Base-by-base conservation (phyloP, 1,284 basidiomycete genomes). In the Ganoderma lucidum region DNA sequence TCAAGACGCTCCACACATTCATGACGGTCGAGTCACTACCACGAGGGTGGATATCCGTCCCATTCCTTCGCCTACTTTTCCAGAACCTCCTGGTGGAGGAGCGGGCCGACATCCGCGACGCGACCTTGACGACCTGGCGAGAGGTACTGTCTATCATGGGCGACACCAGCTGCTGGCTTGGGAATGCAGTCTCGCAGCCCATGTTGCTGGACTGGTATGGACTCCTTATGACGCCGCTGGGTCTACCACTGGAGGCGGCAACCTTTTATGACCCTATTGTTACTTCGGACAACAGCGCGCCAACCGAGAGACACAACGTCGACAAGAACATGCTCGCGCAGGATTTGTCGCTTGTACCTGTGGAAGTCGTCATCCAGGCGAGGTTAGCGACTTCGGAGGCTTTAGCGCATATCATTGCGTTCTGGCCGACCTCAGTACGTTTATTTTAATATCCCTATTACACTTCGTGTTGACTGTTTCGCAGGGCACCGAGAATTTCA, bases 81-180 rank as follows among this genome's bases (percentile, higher is more conserved):
- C 97, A 99, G 79, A 99, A 99, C 79, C 87, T 99, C 48, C 85
- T 99, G 35, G 92, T 96, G 23, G 98, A 99, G 79, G 96, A 98
- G 79, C 92, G 95, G 19, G 75, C 82, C 1, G 96, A 98, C 71
- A 92, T 99, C 70, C 93, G 97, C 30, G 83, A 89, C n/a, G 86
- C 90, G 0, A 95, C 94, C 5, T 83, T 93, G n/a, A 78, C 85
- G 8, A 90, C 95, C 0, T 99, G 97, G 94, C 83, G 83, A n/a
- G 87, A 88, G 5, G 90, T 93, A 0, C 81, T 97, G 8, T 81
- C 84, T 1, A 85, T 91, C 48, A 77, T 93, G 51, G 82, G 86
- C 35, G 73, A 77, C 17, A 82, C 79, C 4, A 77, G 82, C 10
- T 86, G 82, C 10, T 85, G 84, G 79, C 82, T 92, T 67, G 86